Percentiles rank a stretch among this genome's conserved stretches.
Evolutionary conservation across 768 basidiomycete species (phyloP).

Genomic region (Lentinula edodes): DNA sequence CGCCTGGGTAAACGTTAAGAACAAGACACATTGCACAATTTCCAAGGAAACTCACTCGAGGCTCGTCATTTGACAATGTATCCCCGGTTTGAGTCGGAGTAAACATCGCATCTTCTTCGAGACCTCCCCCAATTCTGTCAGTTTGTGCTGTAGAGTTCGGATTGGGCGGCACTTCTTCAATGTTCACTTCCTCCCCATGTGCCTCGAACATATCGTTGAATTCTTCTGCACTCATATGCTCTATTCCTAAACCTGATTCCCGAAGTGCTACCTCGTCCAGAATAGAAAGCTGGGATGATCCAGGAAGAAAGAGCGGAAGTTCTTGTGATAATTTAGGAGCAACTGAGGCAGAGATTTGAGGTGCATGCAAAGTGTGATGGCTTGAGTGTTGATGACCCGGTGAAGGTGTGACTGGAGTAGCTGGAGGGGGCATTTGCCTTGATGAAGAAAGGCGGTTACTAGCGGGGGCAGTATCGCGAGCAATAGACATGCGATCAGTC

Average conservation of each 20-base stretch:
- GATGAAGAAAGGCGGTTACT: conserved; percentile 21
- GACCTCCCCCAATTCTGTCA: conserved; percentile 11
- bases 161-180: not conserved
- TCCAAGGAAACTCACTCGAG: not conserved
- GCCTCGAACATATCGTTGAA: conserved; percentile 54
- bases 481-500: conserved; percentile 18
- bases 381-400: conserved; percentile 8
- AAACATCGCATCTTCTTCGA: conserved; percentile 8
- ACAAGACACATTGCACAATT: not conserved
- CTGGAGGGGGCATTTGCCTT: not conserved
- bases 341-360: not conserved
- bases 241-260: conserved; percentile 61
- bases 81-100: not conserved
- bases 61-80: not conserved
- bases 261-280: conserved; percentile 47
- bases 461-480: conserved; percentile 32
- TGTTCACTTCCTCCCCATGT: conserved; percentile 49
- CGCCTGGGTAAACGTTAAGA: conserved; percentile 18
- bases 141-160: not conserved
- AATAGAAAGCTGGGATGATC: conserved; percentile 54
- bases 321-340: conserved; percentile 9
- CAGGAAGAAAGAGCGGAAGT: conserved; percentile 41
- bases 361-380: not conserved
- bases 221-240: conserved; percentile 60
- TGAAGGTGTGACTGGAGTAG: conserved; percentile 10